Evolutionary conservation across 2,329 filamentous ascomycete genomes (phyloP).

Genomic region (Orbilia ellipsospora): DNA sequence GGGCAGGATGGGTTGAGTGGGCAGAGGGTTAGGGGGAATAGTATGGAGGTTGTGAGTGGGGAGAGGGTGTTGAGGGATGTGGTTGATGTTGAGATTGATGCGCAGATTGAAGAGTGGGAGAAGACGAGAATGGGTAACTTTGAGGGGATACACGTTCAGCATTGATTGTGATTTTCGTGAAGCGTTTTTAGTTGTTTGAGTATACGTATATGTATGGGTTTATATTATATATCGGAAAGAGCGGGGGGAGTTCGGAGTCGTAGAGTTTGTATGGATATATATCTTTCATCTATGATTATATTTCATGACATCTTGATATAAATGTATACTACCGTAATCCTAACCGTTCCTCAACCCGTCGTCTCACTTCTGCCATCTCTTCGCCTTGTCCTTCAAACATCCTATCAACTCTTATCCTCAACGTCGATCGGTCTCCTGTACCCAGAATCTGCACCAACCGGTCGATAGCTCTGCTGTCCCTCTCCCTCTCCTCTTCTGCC

Average conservation of each 20-base stretch:
- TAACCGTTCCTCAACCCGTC: constrained; percentile 45
- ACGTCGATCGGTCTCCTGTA: constrained; percentile 30
- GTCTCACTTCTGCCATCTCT: constrained; percentile 48
- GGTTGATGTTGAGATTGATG: constrained; percentile 25
- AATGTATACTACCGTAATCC: constrained; percentile 27
- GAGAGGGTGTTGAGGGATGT: not conserved
- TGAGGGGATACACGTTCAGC: constrained; percentile 32
- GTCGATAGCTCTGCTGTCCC: constrained; percentile 62
- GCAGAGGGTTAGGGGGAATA: not conserved
- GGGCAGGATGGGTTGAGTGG: constrained; percentile 55
- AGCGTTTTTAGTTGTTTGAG: not conserved
- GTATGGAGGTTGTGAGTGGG: not conserved
- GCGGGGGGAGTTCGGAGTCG: too few relatives aligned
- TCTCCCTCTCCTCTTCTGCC: constrained; percentile 60
- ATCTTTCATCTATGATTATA: not conserved
- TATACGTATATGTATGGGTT: not conserved
- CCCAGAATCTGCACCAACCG: constrained; percentile 49
- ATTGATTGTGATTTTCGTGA: constrained; percentile 2
- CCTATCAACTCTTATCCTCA: constrained; percentile 42
- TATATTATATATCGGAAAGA: not conserved
- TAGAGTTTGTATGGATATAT: not conserved
- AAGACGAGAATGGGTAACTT: not conserved
- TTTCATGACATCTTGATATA: constrained; percentile 3
- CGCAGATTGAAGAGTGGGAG: constrained; percentile 4
- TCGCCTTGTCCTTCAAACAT: constrained; percentile 53